phyloP scores from a whole-genome alignment of 2,329 filamentous ascomycete genomes.

The Aspergillus novofumigatus region DNA sequence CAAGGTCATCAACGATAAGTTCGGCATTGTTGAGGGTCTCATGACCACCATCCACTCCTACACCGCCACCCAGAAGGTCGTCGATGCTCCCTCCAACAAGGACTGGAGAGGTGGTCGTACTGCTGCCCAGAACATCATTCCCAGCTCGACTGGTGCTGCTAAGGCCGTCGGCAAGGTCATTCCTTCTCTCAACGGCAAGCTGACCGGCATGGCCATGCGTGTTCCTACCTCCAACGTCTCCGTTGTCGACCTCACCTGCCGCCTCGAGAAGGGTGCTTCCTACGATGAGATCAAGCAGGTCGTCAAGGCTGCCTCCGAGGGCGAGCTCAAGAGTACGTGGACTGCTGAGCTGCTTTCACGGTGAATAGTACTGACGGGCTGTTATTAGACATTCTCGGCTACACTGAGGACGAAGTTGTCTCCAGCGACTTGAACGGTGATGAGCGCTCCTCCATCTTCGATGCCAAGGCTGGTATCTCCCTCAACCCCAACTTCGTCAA shows the following conservation, averaged over 20 bases:
- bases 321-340: slow-evolving; percentile 70
- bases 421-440: slow-evolving; percentile 92
- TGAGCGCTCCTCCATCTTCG: slow-evolving; percentile 93
- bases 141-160: slow-evolving; percentile 96
- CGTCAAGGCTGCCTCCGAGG: slow-evolving; percentile 82
- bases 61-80: slow-evolving; percentile 99
- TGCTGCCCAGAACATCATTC: slow-evolving; percentile 99
- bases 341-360: background rate
- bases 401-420: slow-evolving; percentile 97
- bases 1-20: slow-evolving; percentile 99
- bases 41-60: slow-evolving; percentile 99
- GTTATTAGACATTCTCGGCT: slow-evolving; percentile 72
- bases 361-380: slow-evolving; percentile 1
- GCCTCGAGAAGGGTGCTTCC: slow-evolving; percentile 76
- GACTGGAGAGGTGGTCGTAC: slow-evolving; percentile 99
- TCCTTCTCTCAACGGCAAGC: slow-evolving; percentile 95
- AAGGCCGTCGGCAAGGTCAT: slow-evolving; percentile 99
- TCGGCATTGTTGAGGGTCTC: slow-evolving; percentile 93
- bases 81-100: slow-evolving; percentile 95
- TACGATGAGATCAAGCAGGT: slow-evolving; percentile 84
- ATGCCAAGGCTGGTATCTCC: slow-evolving; percentile 97
- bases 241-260: slow-evolving; percentile 93
- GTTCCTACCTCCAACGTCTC: slow-evolving; percentile 98
- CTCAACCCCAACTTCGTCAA: slow-evolving; percentile 99
- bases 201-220: slow-evolving; percentile 99